Evolutionary conservation across 1,284 basidiomycete genomes (phyloP).

Genomic region (Prillingera fragicola): DNA sequence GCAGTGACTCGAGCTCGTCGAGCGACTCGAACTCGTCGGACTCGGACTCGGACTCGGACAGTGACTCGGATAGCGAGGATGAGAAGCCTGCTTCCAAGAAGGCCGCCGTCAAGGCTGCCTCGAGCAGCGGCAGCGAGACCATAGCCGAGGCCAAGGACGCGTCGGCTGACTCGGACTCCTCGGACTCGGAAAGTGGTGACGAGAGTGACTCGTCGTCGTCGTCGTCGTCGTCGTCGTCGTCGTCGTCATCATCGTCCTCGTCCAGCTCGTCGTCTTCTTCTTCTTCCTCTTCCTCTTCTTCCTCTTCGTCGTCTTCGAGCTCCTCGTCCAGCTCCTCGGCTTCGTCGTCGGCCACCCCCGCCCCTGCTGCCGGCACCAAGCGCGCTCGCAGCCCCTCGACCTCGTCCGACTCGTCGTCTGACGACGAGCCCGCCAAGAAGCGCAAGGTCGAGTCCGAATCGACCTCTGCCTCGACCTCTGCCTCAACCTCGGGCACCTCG

Average conservation of each 20-base stretch:
- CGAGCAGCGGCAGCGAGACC: constrained; percentile 4
- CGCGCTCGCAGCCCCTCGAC: constrained; percentile 19
- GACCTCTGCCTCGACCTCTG: constrained; percentile 40
- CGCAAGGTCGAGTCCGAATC: constrained; percentile 23
- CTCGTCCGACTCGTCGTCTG: constrained; percentile 25
- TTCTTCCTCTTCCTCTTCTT: constrained; percentile 18
- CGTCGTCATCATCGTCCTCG: constrained; percentile 35
- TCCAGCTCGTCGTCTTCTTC: constrained; percentile 16
- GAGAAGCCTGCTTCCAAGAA: not conserved
- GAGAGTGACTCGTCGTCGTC: constrained; percentile 16
- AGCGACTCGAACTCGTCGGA: constrained; percentile 15
- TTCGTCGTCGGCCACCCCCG: constrained; percentile 16
- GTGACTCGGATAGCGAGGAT: constrained; percentile 4
- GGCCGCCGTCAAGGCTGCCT: not conserved
- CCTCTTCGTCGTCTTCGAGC: constrained; percentile 30
- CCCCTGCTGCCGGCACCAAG: constrained; percentile 16
- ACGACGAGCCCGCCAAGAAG: constrained; percentile 39
- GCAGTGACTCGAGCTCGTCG: constrained; percentile 2
- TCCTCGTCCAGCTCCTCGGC: constrained; percentile 26
- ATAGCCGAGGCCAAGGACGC: not conserved
- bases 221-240: constrained; percentile 17
- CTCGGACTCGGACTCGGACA: constrained; percentile 6
- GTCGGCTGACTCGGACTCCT: too few relatives aligned
- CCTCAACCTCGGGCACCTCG: constrained; percentile 2
- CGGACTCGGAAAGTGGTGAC: constrained; percentile 7